Percentiles rank a stretch among this genome's conserved stretches.
Evolutionary conservation across 2,329 filamentous ascomycete genomes (phyloP).

Genomic region (Aspergillus carbonarius): DNA sequence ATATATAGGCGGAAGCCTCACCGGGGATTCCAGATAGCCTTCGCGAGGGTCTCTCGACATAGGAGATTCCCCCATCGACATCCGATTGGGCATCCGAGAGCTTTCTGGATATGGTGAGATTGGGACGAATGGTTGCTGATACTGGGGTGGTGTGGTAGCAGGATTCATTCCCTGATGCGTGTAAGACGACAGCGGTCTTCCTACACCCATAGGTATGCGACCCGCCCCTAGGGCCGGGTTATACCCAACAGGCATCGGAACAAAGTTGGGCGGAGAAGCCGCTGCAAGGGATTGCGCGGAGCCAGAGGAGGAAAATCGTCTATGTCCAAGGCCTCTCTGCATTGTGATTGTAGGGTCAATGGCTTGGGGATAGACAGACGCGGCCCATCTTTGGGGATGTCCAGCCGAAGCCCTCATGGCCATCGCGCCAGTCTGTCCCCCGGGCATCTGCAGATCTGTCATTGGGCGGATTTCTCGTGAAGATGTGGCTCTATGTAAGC

Average conservation of each 20-base stretch:
- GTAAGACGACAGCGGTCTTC: slow-evolving; percentile 31
- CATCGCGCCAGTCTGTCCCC: slow-evolving; percentile 19
- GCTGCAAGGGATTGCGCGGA: slow-evolving; percentile 26
- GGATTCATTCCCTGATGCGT: slow-evolving; percentile 28
- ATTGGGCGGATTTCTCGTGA: slow-evolving; percentile 41
- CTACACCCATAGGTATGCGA: slow-evolving; percentile 22
- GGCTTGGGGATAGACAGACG: slow-evolving; percentile 29
- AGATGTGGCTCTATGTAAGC: slow-evolving; percentile 35
- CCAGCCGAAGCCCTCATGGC: slow-evolving; percentile 21
- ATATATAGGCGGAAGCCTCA: slow-evolving; percentile 40
- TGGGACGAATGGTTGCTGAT: slow-evolving; percentile 27
- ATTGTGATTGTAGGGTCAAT: slow-evolving; percentile 29
- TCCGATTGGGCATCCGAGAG: slow-evolving; percentile 25
- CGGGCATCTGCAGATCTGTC: slow-evolving; percentile 36
- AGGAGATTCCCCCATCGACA: slow-evolving; percentile 25
- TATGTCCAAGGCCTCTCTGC: slow-evolving; percentile 24
- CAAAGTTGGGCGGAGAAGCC: slow-evolving; percentile 27
- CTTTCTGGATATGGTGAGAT: slow-evolving; percentile 31
- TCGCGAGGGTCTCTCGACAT: slow-evolving; percentile 29
- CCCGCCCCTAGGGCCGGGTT: slow-evolving; percentile 25
- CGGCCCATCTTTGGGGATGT: slow-evolving; percentile 35
- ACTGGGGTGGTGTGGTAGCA: slow-evolving; percentile 35
- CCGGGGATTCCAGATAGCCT: slow-evolving; percentile 32
- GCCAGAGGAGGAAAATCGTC: slow-evolving; percentile 36
- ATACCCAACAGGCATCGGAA: slow-evolving; percentile 27